Evolutionary conservation across 1,284 basidiomycete genomes (phyloP).

Genomic region (Tilletia indica): DNA sequence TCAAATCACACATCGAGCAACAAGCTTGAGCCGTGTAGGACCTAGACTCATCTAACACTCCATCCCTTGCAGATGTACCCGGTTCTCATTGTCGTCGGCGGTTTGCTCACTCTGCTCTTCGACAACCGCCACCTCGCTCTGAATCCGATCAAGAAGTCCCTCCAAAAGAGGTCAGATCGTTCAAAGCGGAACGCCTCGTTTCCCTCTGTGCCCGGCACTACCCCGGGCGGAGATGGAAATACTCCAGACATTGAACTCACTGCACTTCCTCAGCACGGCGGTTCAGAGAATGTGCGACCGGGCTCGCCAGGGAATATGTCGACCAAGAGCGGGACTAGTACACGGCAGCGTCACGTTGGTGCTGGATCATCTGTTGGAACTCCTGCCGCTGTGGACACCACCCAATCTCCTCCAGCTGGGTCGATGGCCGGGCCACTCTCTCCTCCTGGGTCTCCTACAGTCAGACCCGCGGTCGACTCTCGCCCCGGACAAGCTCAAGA

Average conservation of each 20-base stretch:
- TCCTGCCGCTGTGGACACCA: neutral
- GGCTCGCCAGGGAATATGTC: neutral
- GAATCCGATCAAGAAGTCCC: neutral
- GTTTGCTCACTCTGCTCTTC: slow-evolving; percentile 50
- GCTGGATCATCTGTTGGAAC: neutral
- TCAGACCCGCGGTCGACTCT: neutral
- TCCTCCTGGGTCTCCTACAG: neutral
- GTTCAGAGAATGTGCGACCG: neutral
- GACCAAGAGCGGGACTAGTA: slow-evolving; percentile 6
- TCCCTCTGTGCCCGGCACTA: neutral
- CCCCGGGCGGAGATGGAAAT: neutral
- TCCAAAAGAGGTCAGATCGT: neutral
- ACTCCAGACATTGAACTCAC: slow-evolving; percentile 37
- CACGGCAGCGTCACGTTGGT: neutral
- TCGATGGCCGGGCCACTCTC: neutral
- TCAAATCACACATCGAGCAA: neutral
- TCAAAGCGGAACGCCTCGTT: neutral
- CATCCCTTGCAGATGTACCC: slow-evolving; percentile 54
- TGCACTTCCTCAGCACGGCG: neutral
- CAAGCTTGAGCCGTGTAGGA: no score
- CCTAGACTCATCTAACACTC: neutral
- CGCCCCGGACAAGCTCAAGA: neutral
- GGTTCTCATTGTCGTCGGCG: slow-evolving; percentile 55
- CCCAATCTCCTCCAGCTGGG: neutral
- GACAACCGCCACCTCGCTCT: slow-evolving; percentile 44